Conservation (phyloP, 768 basidiomycete genomes). For the Suillus paluster region DNA sequence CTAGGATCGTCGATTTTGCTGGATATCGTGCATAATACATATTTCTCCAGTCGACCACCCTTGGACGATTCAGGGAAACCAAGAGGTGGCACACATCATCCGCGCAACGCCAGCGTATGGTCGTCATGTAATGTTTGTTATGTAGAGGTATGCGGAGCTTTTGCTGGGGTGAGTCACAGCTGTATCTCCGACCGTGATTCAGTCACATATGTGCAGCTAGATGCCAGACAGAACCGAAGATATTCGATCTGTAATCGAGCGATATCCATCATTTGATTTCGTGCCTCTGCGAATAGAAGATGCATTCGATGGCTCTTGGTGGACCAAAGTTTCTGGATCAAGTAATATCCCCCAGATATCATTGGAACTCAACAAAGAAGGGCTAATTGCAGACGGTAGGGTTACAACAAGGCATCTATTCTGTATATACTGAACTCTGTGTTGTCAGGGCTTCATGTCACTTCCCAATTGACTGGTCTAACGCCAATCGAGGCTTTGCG, state of each 20-base stretch:
- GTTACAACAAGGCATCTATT: not conserved
- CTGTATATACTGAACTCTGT: conserved; percentile 8
- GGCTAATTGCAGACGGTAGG: conserved; percentile 41
- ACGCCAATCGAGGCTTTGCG: conserved; percentile 41
- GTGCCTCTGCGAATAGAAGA: conserved; percentile 70
- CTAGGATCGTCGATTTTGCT: conserved; percentile 75
- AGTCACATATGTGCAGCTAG: conserved; percentile 38
- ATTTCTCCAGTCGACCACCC: conserved; percentile 44
- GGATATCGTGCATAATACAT: conserved; percentile 65
- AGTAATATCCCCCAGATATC: conserved; percentile 34
- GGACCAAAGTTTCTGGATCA: conserved; percentile 50
- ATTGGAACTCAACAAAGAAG: conserved; percentile 58
- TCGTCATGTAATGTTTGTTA: conserved; percentile 65
- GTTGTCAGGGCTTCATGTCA: conserved; percentile 27
- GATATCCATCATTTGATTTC: conserved; percentile 59
- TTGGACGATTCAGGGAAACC: conserved; percentile 34
- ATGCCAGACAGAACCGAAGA: conserved; percentile 59
- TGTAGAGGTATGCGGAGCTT: conserved; percentile 67
- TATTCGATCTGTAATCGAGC: conserved; percentile 47
- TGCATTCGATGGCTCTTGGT: conserved; percentile 75
- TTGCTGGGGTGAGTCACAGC: conserved; percentile 56
- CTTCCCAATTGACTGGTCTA: conserved; percentile 11
- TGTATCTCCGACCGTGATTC: not conserved
- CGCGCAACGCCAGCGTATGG: conserved; percentile 67
- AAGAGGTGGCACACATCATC: conserved; percentile 68